Evolutionary conservation across 495 filamentous ascomycete species (phyloP).

Genomic region (Xylaria bambusicola): DNA sequence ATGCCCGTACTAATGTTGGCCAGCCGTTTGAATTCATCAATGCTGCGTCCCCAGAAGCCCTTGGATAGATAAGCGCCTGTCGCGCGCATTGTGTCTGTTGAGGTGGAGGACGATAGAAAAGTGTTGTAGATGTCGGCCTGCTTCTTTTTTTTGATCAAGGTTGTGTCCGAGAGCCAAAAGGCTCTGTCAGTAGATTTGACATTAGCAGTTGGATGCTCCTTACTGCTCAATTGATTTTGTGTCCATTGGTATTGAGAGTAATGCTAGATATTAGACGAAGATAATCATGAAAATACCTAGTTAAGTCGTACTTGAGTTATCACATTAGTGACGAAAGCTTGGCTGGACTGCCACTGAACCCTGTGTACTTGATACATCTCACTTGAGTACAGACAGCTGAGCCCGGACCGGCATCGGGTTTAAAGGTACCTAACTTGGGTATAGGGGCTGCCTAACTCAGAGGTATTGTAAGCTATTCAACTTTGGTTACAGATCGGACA

Average conservation of each 20-base stretch:
- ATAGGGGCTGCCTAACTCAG: no score
- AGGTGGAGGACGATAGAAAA: neutral
- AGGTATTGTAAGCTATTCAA: no score
- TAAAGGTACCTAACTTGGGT: no score
- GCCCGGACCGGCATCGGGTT: no score
- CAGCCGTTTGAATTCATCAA: constrained; percentile 50
- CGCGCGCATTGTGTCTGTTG: constrained; percentile 41
- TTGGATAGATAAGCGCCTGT: constrained; percentile 41
- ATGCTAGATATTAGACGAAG: no score
- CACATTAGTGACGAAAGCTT: no score
- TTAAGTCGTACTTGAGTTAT: no score
- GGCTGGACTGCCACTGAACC: no score
- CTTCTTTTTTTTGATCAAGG: constrained; percentile 12
- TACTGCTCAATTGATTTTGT: neutral
- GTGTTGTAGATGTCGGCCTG: neutral
- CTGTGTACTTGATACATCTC: no score
- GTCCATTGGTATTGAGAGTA: neutral
- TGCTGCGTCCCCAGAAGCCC: constrained; percentile 47
- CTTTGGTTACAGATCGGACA: no score
- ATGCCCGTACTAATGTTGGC: constrained; percentile 41
- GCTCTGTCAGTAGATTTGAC: constrained; percentile 32
- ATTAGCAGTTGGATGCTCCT: constrained; percentile 21
- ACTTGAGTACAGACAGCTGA: no score
- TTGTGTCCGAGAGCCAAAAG: constrained; percentile 31
- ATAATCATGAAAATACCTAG: no score